A percentile compares a stretch with the other conserved stretches of the same genome.
phyloP scores from a whole-genome alignment of 2,329 filamentous ascomycete genomes.

The Aspergillus costaricaensis region DNA sequence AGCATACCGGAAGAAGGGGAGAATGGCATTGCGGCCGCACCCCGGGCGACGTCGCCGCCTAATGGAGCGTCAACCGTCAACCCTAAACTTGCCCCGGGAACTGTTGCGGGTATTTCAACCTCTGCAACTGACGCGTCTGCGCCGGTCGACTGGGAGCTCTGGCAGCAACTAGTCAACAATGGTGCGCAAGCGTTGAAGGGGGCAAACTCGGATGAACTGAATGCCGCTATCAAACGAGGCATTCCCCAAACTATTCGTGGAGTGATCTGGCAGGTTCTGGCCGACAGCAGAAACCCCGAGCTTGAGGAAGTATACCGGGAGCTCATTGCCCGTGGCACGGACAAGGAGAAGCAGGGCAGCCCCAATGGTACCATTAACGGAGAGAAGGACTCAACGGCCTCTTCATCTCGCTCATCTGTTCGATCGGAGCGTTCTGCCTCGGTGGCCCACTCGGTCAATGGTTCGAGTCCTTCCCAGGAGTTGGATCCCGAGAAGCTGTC shows the following conservation, averaged over 20 bases:
- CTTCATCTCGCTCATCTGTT: constrained; percentile 81
- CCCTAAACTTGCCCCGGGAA: constrained; percentile 75
- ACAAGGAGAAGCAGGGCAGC: constrained; percentile 68
- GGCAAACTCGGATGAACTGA: constrained; percentile 86
- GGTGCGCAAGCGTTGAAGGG: constrained; percentile 84
- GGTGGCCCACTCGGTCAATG: constrained; percentile 58
- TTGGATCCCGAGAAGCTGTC: constrained; percentile 64
- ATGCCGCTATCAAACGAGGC: constrained; percentile 84
- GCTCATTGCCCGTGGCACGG: constrained; percentile 75
- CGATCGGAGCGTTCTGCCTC: constrained; percentile 74
- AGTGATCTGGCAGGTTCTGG: constrained; percentile 98
- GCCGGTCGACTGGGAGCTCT: constrained; percentile 97
- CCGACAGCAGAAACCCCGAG: constrained; percentile 91
- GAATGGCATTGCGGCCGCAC: constrained; percentile 34
- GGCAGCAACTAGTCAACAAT: constrained; percentile 94
- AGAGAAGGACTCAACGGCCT: constrained; percentile 63
- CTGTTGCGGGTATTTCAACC: constrained; percentile 76
- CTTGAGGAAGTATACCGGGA: constrained; percentile 85
- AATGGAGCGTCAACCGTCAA: constrained; percentile 67
- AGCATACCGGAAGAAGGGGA: constrained; percentile 52
- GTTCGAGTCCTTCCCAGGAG: constrained; percentile 60
- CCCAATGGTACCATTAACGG: constrained; percentile 55
- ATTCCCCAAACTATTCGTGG: constrained; percentile 94
- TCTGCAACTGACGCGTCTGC: constrained; percentile 63
- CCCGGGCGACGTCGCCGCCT: constrained; percentile 35